These are phyloP conservation scores for Lanmaoa rubissima DNA, from an alignment of 768 basidiomycete genomes.

Conservation along the genomic window DNA sequence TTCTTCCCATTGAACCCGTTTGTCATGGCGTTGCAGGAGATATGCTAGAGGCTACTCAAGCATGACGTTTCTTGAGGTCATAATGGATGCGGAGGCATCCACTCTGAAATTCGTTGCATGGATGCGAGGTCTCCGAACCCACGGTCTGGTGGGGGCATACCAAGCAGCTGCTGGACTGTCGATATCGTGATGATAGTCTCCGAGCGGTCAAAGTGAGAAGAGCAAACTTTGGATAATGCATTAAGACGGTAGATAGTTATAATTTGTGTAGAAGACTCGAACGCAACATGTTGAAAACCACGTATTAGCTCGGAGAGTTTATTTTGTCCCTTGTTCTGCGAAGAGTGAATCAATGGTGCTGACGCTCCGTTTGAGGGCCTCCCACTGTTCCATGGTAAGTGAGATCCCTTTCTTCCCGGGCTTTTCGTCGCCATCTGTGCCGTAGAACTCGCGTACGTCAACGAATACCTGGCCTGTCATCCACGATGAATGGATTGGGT, in stretches of 20 bases:
- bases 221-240: neutral
- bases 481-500: slow-evolving; percentile 30
- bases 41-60: slow-evolving; percentile 54
- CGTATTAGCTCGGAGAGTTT: neutral
- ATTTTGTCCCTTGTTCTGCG: slow-evolving; percentile 26
- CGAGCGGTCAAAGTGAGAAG: neutral
- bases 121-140: slow-evolving; percentile 57
- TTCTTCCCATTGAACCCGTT: neutral
- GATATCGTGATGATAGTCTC: slow-evolving; percentile 11
- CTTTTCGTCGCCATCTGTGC: slow-evolving; percentile 55
- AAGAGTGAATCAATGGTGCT: slow-evolving; percentile 54
- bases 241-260: slow-evolving; percentile 4
- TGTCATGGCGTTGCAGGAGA: slow-evolving; percentile 42
- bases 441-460: slow-evolving; percentile 78
- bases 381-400: slow-evolving; percentile 66
- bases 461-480: slow-evolving; percentile 47
- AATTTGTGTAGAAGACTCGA: neutral
- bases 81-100: slow-evolving; percentile 63
- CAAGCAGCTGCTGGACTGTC: slow-evolving; percentile 70
- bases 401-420: slow-evolving; percentile 84
- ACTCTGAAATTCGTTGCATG: slow-evolving; percentile 57
- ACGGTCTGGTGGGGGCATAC: slow-evolving; percentile 64
- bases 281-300: neutral
- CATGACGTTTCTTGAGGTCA: slow-evolving; percentile 53
- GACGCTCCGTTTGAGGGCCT: slow-evolving; percentile 45